Evolutionary conservation across 2,329 filamentous ascomycete species (phyloP), one percentile per base, ranked within the genome.

Genomic region (Fusarium chuoi): DNA sequence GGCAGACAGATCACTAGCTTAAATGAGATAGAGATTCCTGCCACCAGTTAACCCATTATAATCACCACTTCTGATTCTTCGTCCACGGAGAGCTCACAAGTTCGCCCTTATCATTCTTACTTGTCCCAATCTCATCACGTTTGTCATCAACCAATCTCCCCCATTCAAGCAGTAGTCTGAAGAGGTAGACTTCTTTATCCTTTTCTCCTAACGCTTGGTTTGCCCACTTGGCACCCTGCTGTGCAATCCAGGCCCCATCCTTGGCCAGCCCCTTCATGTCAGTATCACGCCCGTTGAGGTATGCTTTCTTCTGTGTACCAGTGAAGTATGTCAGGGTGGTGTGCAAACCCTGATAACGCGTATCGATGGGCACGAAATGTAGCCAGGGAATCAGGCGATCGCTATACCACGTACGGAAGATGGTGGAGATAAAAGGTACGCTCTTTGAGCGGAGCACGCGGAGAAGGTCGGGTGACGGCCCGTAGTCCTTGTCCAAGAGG

Each of bases 131-230:
- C 18, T 82, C 81, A n/a, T 88, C 85, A 70, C 87, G 81, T 44
- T 83, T 78, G 77, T 94, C 92, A 81, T 93, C 89, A 28, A 92
- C 87, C 49, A 95, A 78, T 70, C 93, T 83, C 6, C 88, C 93
- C 92, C 93, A 96, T 83, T 96, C 94, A 26, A 96, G 82, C 75
- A 96, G 82, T 68, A 96, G 80, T 52, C 94, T 85, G 78, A 95
- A 96, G 77, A 96, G 86, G 78, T 96, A 96, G 15, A 94, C 88
- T 81, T 95, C 92, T 89, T 93, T 93, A 78, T 96, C 94, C 79
- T 92, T 91, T 76, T 88, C 89, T 67, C 91, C 84, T 24, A 95
- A 75, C 18, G 89, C 91, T 78, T 86, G 85, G 12, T 84, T 83
- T 6, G 89, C 90, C 93, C 93, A 94, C 65, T 87, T 86, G 58